phyloP scores from a whole-genome alignment of 176 grass and related monocot genomes.

The Oryza glumipatula region DNA sequence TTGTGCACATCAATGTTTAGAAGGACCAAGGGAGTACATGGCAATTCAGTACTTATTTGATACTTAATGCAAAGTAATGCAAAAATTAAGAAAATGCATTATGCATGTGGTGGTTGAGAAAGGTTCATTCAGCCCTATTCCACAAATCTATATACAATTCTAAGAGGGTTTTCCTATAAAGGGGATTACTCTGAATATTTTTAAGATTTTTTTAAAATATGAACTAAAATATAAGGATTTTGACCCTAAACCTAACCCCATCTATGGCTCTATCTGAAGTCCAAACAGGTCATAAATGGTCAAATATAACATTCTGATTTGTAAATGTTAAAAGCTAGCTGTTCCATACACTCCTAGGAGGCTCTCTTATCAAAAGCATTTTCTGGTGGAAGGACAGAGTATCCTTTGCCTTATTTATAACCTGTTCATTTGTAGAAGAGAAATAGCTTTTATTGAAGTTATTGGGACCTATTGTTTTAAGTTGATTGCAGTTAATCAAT shows the following conservation, averaged over 20 bases:
- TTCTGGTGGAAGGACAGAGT: background rate
- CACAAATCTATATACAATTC: background rate
- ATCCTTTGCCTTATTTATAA: background rate
- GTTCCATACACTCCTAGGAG: background rate
- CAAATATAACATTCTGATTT: background rate
- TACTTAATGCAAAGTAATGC: background rate
- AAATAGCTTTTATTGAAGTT: background rate
- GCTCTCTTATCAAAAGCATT: slow-evolving; percentile 13
- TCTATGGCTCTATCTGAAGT: background rate
- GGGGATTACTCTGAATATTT: background rate
- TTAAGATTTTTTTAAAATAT: background rate
- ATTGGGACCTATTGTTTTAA: background rate
- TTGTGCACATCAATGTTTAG: background rate
- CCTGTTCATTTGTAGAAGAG: background rate
- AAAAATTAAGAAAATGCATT: background rate
- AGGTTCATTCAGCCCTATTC: background rate
- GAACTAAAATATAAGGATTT: background rate
- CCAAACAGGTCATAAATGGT: background rate
- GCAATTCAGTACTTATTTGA: background rate
- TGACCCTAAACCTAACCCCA: too few relatives aligned
- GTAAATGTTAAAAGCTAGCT: background rate
- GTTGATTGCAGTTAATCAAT: background rate
- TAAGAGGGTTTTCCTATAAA: background rate
- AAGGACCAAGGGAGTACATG: background rate
- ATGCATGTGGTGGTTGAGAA: background rate